Conservation (phyloP, 768 basidiomycete genomes). For the Panellus pusillus region DNA sequence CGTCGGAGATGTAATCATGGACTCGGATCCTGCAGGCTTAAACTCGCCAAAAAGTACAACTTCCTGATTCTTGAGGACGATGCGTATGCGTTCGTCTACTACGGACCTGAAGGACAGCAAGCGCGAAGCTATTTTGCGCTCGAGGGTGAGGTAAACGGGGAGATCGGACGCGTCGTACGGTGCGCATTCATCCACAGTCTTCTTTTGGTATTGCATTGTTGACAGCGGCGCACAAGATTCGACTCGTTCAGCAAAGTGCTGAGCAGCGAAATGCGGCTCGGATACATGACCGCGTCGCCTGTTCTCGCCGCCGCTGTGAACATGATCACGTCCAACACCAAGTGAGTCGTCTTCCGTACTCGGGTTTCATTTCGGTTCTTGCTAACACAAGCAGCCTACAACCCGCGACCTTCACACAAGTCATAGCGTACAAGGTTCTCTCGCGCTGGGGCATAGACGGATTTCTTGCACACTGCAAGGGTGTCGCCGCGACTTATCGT, state of each 20-base stretch:
- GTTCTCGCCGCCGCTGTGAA: conserved; percentile 54
- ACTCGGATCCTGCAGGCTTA: conserved; percentile 43
- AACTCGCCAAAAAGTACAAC: conserved; percentile 58
- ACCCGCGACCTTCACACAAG: conserved; percentile 45
- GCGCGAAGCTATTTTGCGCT: conserved; percentile 31
- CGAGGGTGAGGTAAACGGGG: conserved; percentile 30
- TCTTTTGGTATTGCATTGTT: not conserved
- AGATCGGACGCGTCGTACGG: conserved; percentile 53
- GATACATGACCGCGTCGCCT: conserved; percentile 62
- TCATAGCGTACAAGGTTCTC: conserved; percentile 47
- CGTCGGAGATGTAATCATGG: conserved; percentile 28
- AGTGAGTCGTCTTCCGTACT: conserved; percentile 42
- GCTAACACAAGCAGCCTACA: conserved; percentile 44
- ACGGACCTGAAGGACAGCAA: conserved; percentile 15
- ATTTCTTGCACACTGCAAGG: conserved; percentile 55
- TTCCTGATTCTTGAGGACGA: conserved; percentile 50
- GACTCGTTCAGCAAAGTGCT: conserved; percentile 72
- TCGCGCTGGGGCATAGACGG: conserved; percentile 61
- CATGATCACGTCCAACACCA: conserved; percentile 39
- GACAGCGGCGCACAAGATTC: conserved; percentile 41
- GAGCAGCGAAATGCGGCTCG: conserved; percentile 58
- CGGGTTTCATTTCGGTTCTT: not conserved
- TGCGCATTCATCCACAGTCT: conserved; percentile 32
- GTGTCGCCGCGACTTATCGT: conserved; percentile 58
- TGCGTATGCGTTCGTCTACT: conserved; percentile 22